These are phyloP conservation scores for Podosphaera xanthii DNA, from an alignment of 2,329 filamentous ascomycete genomes.

Conservation along the genomic window DNA sequence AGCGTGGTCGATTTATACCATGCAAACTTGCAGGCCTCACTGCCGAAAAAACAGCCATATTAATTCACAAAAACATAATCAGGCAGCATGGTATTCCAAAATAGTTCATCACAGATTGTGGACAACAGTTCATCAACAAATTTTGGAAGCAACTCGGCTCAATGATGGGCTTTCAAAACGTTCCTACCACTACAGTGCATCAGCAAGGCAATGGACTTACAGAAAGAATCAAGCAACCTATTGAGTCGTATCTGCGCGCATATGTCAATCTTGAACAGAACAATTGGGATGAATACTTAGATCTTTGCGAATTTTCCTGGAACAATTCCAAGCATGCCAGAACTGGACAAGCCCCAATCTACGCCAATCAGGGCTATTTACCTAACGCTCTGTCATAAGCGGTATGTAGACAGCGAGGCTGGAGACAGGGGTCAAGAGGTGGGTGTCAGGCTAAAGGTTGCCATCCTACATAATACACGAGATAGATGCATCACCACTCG, in stretches of 20 bases:
- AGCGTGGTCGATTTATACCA: background rate
- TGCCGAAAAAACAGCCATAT: background rate
- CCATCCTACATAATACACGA: too few species aligned
- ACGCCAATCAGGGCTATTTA: background rate
- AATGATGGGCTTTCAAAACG: background rate
- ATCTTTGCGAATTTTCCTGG: background rate
- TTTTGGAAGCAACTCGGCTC: background rate
- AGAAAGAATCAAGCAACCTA: background rate
- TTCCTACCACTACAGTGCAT: background rate
- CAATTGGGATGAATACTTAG: conserved; percentile 1
- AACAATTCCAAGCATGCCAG: background rate
- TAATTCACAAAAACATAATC: background rate
- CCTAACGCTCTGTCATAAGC: too few species aligned
- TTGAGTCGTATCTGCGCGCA: conserved; percentile 2
- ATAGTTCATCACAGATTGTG: background rate
- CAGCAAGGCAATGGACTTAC: background rate
- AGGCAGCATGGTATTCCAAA: conserved; percentile 1
- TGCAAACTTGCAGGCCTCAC: background rate
- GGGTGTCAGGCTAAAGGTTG: too few species aligned
- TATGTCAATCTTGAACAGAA: conserved; percentile 5
- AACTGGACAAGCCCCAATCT: background rate
- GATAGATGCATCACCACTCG: too few species aligned
- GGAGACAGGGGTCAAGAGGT: too few species aligned
- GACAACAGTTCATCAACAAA: background rate
- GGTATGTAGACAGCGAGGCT: too few species aligned